Evolutionary conservation across 1,139 yeast species (phyloP), one percentile per base, ranked within the genome.

Genomic region (Blastobotrys malaysiensis): DNA sequence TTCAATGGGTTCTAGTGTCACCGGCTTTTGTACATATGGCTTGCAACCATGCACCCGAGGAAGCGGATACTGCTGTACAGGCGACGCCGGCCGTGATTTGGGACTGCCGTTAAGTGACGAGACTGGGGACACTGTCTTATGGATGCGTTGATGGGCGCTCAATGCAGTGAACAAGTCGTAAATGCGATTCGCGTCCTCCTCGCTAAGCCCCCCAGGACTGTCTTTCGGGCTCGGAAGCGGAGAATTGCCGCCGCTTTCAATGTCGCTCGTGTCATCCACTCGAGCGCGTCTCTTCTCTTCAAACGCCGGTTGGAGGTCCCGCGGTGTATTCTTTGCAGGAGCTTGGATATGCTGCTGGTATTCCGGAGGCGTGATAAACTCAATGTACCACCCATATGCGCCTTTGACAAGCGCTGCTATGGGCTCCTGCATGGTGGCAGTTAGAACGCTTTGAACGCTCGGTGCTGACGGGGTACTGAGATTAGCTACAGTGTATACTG

Each of bases 41-140:
- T 43, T 49, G 45, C 39, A 49, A 1, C 51, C 51, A 22, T 49
- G 51, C 2, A 39, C 45, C 5, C 51, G 36, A 5, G 46, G 46
- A 13, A 43, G 39, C 13, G 43, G n/a, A 26, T 43, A 49, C 22
- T 18, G 6, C 18, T 43, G 31, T 16, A 49, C 13, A 2, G 51
- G 46, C 24, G 39, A 31, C 16, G 39, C 5, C 16, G 39, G 39
- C 39, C 39, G 11, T 7, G 39, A 11, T 7, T 7, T 31, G 14
- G 39, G 39, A 13, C 39, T 31, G 16, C 16, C 7, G 11, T n/a
- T 31, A 5, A 16, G 2, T n/a, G 39, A 13, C 4, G 39, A 31
- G 4, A 31, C 39, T n/a, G 39, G 39, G 5, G 39, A 13, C 14
- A 31, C 16, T 1, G 16, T 13, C 7, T 31, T 31, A 11, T 31